Percentiles rank a stretch among this genome's conserved stretches.
phyloP scores from a whole-genome alignment of 805 yeast species.

The Starmerella floricola region DNA sequence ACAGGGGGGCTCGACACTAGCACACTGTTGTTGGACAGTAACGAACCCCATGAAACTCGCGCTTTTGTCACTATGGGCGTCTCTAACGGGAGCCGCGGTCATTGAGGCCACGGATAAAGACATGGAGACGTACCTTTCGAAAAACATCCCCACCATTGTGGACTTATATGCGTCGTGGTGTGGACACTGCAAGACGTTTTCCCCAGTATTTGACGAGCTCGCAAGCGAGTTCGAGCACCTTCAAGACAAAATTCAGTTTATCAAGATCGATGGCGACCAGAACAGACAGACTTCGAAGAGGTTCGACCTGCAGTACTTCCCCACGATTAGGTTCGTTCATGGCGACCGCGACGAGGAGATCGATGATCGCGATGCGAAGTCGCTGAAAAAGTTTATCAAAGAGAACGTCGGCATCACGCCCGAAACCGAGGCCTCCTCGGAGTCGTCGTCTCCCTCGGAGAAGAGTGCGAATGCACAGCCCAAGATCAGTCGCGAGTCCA shows the following conservation, averaged over 20 bases:
- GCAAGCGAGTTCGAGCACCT: conserved; percentile 49
- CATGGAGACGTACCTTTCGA: conserved; percentile 46
- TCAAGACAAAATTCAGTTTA: conserved; percentile 35
- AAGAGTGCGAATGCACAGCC: too few species aligned
- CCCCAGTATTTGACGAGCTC: conserved; percentile 73
- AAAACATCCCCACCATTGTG: conserved; percentile 56
- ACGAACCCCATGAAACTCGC: not conserved
- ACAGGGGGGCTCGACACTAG: too few species aligned
- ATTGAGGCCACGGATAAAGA: conserved; percentile 37
- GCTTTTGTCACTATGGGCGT: not conserved
- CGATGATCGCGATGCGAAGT: conserved; percentile 42
- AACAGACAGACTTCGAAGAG: conserved; percentile 40
- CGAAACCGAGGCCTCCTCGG: conserved; percentile 4
- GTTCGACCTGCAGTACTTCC: conserved; percentile 50
- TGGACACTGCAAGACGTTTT: conserved; percentile 84
- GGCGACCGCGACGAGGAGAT: conserved; percentile 41
- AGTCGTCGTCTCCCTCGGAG: too few species aligned
- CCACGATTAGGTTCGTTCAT: conserved; percentile 47
- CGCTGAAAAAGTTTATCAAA: conserved; percentile 39
- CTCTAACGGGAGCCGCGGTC: conserved; percentile 16
- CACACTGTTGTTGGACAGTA: too few species aligned
- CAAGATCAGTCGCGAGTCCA: conserved; percentile 5
- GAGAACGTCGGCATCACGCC: conserved; percentile 29
- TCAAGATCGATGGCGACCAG: conserved; percentile 50
- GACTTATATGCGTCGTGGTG: conserved; percentile 78